Evolutionary conservation across 345 rosid genomes (phyloP), one percentile per base, ranked within the genome.

Genomic region (Murraya paniculata): DNA sequence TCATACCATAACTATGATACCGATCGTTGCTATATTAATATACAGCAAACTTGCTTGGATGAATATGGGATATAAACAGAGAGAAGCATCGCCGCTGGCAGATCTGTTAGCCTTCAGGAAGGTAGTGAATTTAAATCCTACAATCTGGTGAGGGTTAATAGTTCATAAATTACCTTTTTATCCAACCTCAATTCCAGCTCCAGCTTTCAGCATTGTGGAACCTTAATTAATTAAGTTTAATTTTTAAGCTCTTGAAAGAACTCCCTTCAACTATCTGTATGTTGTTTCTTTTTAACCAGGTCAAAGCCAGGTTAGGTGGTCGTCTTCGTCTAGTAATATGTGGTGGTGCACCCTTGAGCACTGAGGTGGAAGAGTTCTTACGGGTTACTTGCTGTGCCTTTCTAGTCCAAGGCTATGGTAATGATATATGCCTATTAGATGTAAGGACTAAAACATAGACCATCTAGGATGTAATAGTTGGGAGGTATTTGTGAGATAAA

Each of bases 91-190:
- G 39, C 97, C 88, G 21, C 71, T 96, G 71, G 98, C 97, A 33
- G 98, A 96, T 85, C 85, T 96, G 48, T 80, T 96, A 75, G 99
- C 98, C 74, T 96, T 96, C 92, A 89, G 98, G 82, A 96, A 95
- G 99, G 99, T 95, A 68, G 4, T 8, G 31, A 33, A 38, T 25
- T 53, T 31, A 19, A 62, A 33, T 80, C 53, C 57, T 71, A 21
- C 21, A 62, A 6, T 67, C 55, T 67, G 66, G 69, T 69, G 56
- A 30, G 53, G 74, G 38, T 14, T 67, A 10, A 60, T 27, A 39
- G 60, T 59, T 71, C 61, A 48, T 56, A 16, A 50, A 48, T 21
- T 75, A 2, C 59, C 60, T 64, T 57, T 66, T 35, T 24, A 48
- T 28, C 8, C 38, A 50, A 55, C 27, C 31, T 56, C 36, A 14